Evolutionary conservation across 1,284 basidiomycete genomes (phyloP).

Genomic region (Cutaneotrichosporon cutaneum): DNA sequence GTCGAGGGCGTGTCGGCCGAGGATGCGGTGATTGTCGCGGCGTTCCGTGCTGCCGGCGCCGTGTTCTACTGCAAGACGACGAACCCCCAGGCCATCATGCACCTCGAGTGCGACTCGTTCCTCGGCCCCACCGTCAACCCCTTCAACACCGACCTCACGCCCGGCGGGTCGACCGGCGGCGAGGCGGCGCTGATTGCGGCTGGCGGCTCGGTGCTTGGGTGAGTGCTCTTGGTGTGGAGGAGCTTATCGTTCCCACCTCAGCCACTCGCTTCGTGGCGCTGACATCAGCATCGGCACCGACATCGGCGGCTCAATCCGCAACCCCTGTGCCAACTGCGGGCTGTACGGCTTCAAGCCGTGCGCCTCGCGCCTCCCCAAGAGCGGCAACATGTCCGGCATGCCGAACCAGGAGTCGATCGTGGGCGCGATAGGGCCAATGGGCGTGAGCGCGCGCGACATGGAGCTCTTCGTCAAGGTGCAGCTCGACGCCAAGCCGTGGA

Average conservation of each 20-base stretch:
- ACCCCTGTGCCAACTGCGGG: slow-evolving; percentile 31
- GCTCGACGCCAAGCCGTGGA: slow-evolving; percentile 45
- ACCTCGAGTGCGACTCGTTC: slow-evolving; percentile 33
- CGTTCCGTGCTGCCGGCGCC: slow-evolving; percentile 34
- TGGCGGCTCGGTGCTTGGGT: slow-evolving; percentile 22
- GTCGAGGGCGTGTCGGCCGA: slow-evolving; percentile 8
- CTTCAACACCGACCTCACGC: slow-evolving; percentile 58
- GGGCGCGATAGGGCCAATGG: slow-evolving; percentile 44
- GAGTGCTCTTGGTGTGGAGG: slow-evolving; percentile 3
- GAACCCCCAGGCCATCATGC: slow-evolving; percentile 40
- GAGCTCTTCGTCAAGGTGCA: slow-evolving; percentile 42
- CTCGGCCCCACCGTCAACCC: slow-evolving; percentile 53
- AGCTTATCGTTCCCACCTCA: too few species aligned
- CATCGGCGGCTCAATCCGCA: slow-evolving; percentile 50
- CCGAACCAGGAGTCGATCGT: slow-evolving; percentile 42
- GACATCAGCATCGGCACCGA: slow-evolving; percentile 52
- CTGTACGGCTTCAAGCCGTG: slow-evolving; percentile 50
- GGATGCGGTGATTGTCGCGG: slow-evolving; percentile 21
- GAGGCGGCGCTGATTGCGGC: slow-evolving; percentile 58
- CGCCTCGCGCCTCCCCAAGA: slow-evolving; percentile 40
- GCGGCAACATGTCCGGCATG: slow-evolving; percentile 40
- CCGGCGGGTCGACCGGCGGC: slow-evolving; percentile 63
- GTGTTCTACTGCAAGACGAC: slow-evolving; percentile 33
- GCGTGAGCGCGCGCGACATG: slow-evolving; percentile 40
- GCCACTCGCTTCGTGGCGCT: too few species aligned